These are phyloP conservation scores for Russula compacta DNA, from an alignment of 768 basidiomycete species.

Conservation along the genomic window DNA sequence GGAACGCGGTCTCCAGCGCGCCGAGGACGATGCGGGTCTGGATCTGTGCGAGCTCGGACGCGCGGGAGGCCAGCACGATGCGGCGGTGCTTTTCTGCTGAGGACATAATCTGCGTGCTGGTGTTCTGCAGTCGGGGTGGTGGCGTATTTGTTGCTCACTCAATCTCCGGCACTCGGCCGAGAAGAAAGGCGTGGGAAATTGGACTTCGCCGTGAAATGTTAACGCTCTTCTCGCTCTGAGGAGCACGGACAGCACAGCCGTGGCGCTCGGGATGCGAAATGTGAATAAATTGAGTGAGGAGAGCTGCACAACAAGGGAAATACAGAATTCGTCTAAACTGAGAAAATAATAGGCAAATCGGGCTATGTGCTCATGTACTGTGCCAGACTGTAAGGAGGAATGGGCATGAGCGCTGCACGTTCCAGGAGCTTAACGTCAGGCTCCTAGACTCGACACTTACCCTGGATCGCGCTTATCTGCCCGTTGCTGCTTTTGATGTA, in stretches of 20 bases:
- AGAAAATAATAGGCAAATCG: neutral
- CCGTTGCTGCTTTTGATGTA: conserved; percentile 34
- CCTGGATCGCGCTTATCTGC: conserved; percentile 34
- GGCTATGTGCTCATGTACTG: conserved; percentile 69
- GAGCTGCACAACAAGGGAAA: conserved; percentile 1
- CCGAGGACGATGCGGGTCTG: conserved; percentile 79
- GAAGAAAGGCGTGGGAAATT: neutral
- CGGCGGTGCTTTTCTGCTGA: conserved; percentile 29
- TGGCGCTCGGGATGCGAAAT: neutral
- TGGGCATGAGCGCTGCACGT: neutral
- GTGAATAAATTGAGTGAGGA: neutral
- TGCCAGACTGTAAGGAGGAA: conserved; percentile 47
- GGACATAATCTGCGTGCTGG: neutral
- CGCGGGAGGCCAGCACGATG: conserved; percentile 75
- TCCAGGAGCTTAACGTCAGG: conserved; percentile 1
- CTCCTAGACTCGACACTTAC: conserved; percentile 30
- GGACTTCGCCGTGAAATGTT: neutral
- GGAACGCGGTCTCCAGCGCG: conserved; percentile 49
- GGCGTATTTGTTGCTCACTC: neutral
- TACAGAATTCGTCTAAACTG: neutral
- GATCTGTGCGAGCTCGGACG: conserved; percentile 80
- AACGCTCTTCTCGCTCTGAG: too few species aligned
- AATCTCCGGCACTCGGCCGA: neutral
- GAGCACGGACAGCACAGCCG: neutral
- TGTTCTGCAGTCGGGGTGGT: neutral